These are phyloP conservation scores for Candida takata DNA, from an alignment of 805 yeast species.

Conservation along the genomic window DNA sequence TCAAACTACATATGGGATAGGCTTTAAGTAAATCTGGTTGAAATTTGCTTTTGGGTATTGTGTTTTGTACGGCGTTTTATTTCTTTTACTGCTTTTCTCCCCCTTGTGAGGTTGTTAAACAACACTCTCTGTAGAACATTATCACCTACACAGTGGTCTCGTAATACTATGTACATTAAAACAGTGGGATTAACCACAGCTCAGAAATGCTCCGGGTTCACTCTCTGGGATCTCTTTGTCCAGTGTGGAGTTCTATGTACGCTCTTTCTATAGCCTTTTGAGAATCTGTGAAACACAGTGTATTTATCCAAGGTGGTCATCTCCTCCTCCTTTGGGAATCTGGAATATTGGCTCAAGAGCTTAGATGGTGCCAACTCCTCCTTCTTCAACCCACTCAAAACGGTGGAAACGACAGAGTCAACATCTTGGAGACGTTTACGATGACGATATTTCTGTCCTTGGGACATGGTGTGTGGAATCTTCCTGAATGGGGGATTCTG, in stretches of 20 bases:
- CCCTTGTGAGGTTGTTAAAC: no score
- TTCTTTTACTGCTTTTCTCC: no score
- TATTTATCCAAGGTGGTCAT: slow-evolving; percentile 84
- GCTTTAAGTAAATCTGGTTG: slow-evolving; percentile 23
- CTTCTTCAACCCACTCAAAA: slow-evolving; percentile 42
- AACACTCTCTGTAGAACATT: no score
- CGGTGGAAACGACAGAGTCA: slow-evolving; percentile 66
- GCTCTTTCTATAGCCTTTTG: slow-evolving; percentile 78
- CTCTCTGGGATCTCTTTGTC: slow-evolving; percentile 79
- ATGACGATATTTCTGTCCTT: slow-evolving; percentile 75
- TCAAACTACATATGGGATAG: slow-evolving; percentile 78
- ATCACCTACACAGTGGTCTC: no score
- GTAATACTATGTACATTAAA: slow-evolving; percentile 7
- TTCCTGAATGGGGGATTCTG: slow-evolving; percentile 51
- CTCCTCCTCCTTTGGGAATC: slow-evolving; percentile 71
- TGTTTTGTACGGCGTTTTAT: no score
- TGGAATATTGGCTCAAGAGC: slow-evolving; percentile 27
- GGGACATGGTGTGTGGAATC: slow-evolving; percentile 71
- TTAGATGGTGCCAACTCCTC: slow-evolving; percentile 10
- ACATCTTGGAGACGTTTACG: slow-evolving; percentile 77
- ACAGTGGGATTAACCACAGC: neutral
- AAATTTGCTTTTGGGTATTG: no score
- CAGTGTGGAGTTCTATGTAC: slow-evolving; percentile 86
- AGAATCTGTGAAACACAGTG: slow-evolving; percentile 71
- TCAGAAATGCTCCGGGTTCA: slow-evolving; percentile 48